Base-by-base conservation (phyloP, 345 rosid species). In the Camelina sativa region DNA sequence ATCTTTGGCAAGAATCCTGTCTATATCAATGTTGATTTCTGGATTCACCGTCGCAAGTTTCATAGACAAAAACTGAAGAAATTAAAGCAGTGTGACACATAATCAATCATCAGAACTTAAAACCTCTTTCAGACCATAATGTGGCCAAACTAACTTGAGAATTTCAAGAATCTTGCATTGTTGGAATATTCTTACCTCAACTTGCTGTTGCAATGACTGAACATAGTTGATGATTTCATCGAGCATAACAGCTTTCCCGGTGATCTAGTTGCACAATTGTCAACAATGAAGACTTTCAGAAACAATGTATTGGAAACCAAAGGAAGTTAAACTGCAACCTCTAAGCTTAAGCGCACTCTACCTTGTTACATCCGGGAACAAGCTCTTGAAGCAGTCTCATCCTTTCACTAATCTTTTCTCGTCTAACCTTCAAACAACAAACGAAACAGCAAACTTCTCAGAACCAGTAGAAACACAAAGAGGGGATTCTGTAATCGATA, bases 331-430 rank as follows among this genome's bases (percentile, higher is more conserved):
- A 76, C 53, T 11, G 30, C 65, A 56, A 64, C 3, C 12, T 44
- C 11, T 52, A 38, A 10, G 43, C 43, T 43, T 12, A 76, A 62
- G 65, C 55, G 34, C 48, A 35, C 50, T 38, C 43, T 84, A 91
- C 97, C 96, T 94, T 94, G 83, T 88, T 94, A 79, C 97, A 94
- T 73, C 98, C 98, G 0, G 98, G 98, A 77, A 94, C 97, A 76
- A 94, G 96, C 64, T 94, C 98, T 83, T 94, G 98, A 34, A 94
- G 94, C 86, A 91, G 69, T 88, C 88, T 86, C 98, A 94, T 94
- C 67, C 98, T 74, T 81, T 94, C 97, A 19, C 98, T 91, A 44
- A 94, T 94, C 84, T 94, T 94, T 79, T 91, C 98, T 78, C 98
- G 86, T 82, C 98, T 88, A 79, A 94, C 93, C 98, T 94, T 81